Evolutionary conservation across 1,284 basidiomycete species (phyloP).

Genomic region (Hymenochaete sp.): DNA sequence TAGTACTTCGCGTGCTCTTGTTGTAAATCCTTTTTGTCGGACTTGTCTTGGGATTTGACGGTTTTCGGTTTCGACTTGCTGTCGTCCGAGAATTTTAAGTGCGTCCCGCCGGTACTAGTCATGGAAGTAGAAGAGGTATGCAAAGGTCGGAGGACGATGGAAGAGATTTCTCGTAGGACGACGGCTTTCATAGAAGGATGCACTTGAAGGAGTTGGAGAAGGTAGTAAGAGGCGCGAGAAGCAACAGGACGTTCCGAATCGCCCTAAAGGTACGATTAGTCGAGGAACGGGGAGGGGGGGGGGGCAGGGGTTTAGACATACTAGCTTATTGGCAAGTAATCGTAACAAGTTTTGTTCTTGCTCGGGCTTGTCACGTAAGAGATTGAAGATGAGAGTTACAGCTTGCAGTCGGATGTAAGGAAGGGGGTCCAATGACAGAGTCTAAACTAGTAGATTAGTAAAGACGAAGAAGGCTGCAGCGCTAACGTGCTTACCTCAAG

Average conservation of each 20-base stretch:
- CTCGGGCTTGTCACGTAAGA: conserved; percentile 87
- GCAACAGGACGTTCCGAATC: conserved; percentile 87
- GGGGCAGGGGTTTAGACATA: conserved; percentile 27
- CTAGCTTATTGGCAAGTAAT: conserved; percentile 91
- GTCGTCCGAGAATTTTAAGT: conserved; percentile 33
- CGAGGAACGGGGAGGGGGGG: neutral
- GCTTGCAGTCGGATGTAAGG: conserved; percentile 83
- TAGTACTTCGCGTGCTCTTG: conserved; percentile 77
- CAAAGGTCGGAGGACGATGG: conserved; percentile 63
- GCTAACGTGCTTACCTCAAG: conserved; percentile 58
- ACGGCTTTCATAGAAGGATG: conserved; percentile 95
- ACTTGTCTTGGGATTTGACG: conserved; percentile 21
- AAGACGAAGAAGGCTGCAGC: conserved; percentile 16
- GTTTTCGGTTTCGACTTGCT: conserved; percentile 25
- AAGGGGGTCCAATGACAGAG: conserved; percentile 80
- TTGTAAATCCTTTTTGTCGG: conserved; percentile 27
- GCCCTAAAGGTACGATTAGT: conserved; percentile 42
- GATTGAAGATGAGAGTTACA: conserved; percentile 64
- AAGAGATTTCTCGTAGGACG: conserved; percentile 80
- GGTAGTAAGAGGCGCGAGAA: conserved; percentile 82
- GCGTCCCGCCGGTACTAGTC: conserved; percentile 26
- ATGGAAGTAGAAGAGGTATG: conserved; percentile 35
- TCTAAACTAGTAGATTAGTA: conserved; percentile 34
- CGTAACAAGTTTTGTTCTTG: conserved; percentile 95
- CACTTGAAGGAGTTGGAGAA: conserved; percentile 82